phyloP scores from a whole-genome alignment of 192 early-diverging fungal species.

The Helicostylum pulchrum region DNA sequence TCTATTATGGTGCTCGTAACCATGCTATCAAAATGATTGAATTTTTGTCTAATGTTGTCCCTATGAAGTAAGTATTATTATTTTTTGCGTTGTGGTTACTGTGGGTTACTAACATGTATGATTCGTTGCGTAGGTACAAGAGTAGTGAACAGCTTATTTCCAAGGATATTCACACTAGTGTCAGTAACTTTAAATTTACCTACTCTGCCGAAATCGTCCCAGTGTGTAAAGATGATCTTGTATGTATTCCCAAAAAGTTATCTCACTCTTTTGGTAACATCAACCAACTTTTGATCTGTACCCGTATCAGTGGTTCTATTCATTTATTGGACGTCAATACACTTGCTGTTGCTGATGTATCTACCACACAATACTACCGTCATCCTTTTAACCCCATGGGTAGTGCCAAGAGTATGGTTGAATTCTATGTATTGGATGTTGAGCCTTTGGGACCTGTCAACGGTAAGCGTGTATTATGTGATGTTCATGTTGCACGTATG shows the following conservation, averaged over 20 bases:
- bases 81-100: neutral
- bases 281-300: constrained; percentile 75
- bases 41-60: constrained; percentile 85
- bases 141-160: constrained; percentile 95
- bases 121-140: constrained; percentile 58
- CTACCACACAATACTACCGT: constrained; percentile 80
- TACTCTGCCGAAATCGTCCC: constrained; percentile 96
- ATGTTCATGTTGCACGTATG: constrained; percentile 79
- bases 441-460: constrained; percentile 71
- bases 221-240: constrained; percentile 94
- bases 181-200: constrained; percentile 94
- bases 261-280: constrained; percentile 85
- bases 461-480: constrained; percentile 82
- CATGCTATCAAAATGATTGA: constrained; percentile 97
- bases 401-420: constrained; percentile 75
- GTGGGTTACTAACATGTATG: no score
- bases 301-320: constrained; percentile 84
- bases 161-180: constrained; percentile 87
- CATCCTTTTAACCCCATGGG: constrained; percentile 73
- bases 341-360: constrained; percentile 69
- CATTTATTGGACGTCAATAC: constrained; percentile 88
- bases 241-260: constrained; percentile 81
- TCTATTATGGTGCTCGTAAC: constrained; percentile 85
- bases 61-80: constrained; percentile 51
- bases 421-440: constrained; percentile 96